Percentiles rank a stretch among this genome's conserved stretches.
Conservation (phyloP, 2,329 filamentous ascomycete species). For the Ophiocordyceps robertsii region DNA sequence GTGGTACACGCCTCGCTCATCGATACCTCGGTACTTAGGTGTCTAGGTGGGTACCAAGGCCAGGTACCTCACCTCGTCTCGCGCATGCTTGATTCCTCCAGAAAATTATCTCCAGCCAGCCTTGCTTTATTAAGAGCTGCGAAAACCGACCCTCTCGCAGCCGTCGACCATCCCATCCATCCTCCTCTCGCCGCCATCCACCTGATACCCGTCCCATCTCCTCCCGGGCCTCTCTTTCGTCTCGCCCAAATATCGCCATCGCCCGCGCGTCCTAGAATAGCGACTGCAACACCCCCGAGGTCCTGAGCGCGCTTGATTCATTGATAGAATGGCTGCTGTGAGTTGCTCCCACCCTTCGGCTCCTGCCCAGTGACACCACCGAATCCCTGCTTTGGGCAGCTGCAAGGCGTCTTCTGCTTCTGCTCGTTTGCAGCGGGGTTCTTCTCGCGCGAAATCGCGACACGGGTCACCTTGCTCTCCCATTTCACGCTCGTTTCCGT, state of each 20-base stretch:
- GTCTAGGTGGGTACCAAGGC: background rate
- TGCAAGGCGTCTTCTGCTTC: slow-evolving; percentile 1
- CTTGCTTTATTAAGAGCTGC: slow-evolving; percentile 16
- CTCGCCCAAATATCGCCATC: background rate
- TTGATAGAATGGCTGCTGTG: slow-evolving; percentile 29
- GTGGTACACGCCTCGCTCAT: background rate
- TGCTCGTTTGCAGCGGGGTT: background rate
- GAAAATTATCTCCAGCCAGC: slow-evolving; percentile 20
- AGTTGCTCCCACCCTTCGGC: slow-evolving; percentile 12
- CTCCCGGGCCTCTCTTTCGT: slow-evolving; percentile 7
- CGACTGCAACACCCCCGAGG: slow-evolving; percentile 2
- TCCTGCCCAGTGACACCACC: background rate
- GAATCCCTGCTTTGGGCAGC: slow-evolving; percentile 1
- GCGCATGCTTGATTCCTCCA: slow-evolving; percentile 8
- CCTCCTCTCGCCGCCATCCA: slow-evolving; percentile 13
- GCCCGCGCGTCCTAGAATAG: slow-evolving; percentile 1
- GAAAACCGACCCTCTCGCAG: slow-evolving; percentile 18
- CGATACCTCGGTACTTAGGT: background rate
- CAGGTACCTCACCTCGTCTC: background rate
- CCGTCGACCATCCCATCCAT: slow-evolving; percentile 10
- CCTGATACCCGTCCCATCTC: slow-evolving; percentile 18
- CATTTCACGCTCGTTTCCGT: too few relatives aligned
- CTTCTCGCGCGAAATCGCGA: too few relatives aligned
- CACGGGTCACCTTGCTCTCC: too few relatives aligned
- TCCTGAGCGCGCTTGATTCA: slow-evolving; percentile 11